Conservation (phyloP, 2,329 filamentous ascomycete genomes). For the Fusarium cicatricum region DNA sequence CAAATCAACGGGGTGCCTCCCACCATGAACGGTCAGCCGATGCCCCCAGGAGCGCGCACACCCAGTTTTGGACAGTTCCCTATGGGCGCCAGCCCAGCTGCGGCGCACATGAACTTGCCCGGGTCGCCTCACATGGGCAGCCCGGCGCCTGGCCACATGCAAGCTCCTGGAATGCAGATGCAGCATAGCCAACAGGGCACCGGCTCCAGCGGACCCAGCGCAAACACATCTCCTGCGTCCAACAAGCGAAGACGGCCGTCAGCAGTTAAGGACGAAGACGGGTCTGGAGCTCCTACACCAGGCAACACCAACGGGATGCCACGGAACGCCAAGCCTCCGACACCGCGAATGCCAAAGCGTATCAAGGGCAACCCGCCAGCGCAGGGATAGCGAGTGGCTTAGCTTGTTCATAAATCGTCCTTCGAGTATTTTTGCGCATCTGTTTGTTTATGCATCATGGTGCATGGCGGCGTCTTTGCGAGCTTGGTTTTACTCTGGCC, state of each 20-base stretch:
- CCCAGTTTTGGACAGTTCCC: conserved; percentile 65
- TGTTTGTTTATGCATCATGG: conserved; percentile 45
- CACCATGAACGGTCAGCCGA: conserved; percentile 58
- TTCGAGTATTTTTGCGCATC: background rate
- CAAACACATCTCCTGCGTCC: conserved; percentile 70
- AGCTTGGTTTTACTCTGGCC: conserved; percentile 26
- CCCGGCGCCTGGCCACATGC: conserved; percentile 69
- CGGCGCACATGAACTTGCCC: conserved; percentile 67
- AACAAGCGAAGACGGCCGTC: conserved; percentile 67
- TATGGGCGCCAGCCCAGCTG: conserved; percentile 67
- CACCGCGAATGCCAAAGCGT: conserved; percentile 65
- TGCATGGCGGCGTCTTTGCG: conserved; percentile 50
- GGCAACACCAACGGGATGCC: conserved; percentile 57
- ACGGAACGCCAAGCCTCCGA: conserved; percentile 63
- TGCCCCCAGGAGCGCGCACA: conserved; percentile 59
- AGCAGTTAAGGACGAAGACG: conserved; percentile 65
- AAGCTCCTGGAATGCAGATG: conserved; percentile 71
- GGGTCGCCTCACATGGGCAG: conserved; percentile 69
- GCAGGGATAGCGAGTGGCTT: conserved; percentile 27
- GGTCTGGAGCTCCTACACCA: conserved; percentile 59
- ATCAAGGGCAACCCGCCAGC: conserved; percentile 56
- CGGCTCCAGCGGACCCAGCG: conserved; percentile 70
- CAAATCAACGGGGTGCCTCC: conserved; percentile 53
- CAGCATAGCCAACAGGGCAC: conserved; percentile 75
- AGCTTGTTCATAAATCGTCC: conserved; percentile 1